Evolutionary conservation across 2,329 filamentous ascomycete genomes (phyloP), one percentile per base, ranked within the genome.

Genomic region (Chrysoporthe cubensis): DNA sequence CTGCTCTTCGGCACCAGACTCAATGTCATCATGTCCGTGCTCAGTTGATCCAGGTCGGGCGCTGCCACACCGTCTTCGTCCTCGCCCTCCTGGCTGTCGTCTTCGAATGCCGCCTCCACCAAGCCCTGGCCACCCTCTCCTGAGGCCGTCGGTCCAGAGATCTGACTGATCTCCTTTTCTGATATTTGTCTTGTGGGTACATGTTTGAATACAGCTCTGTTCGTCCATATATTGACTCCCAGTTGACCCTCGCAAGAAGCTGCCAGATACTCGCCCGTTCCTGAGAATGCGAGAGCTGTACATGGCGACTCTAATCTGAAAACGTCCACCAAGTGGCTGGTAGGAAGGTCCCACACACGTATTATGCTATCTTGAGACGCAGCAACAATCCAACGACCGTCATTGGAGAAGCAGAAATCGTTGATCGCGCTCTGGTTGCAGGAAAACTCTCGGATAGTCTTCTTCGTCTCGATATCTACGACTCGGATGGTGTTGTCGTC

Each of bases 161-260:
- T 85, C 14, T 88, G 81, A 8, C 83, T 83, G 56, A 97, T 88
- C 59, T 93, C 89, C 65, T 88, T 85, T 71, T 96, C 93, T 3
- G 91, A 90, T 68, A 99, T 91, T 73, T 96, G 92, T 26, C 91
- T 86, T 0, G 94, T 96, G 0, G 94, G 90, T 0, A 97, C 89
- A 73, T 97, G 94, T 66, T 90, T 92, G 83, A 97, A 99, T 1
- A 98, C 83, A 0, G 91, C 91, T 75, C 92, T 92, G 80, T 99
- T 99, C 32, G 93, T 97, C 95, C 96, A 99, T 60, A 99, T 88
- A 72, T 93, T 90, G n/a, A 99, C 90, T 14, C 96, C 96, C 1
- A 97, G 87, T 71, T 90, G 89, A 67, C 91, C 91, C 65, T 93
- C 88, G 64, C 94, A 90, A 0, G 94, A 91, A 3, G 94, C 96